A percentile compares a stretch with the other conserved stretches of the same genome.
Conservation (phyloP, 2,329 filamentous ascomycete genomes). For the Epichloe sylvatica region DNA sequence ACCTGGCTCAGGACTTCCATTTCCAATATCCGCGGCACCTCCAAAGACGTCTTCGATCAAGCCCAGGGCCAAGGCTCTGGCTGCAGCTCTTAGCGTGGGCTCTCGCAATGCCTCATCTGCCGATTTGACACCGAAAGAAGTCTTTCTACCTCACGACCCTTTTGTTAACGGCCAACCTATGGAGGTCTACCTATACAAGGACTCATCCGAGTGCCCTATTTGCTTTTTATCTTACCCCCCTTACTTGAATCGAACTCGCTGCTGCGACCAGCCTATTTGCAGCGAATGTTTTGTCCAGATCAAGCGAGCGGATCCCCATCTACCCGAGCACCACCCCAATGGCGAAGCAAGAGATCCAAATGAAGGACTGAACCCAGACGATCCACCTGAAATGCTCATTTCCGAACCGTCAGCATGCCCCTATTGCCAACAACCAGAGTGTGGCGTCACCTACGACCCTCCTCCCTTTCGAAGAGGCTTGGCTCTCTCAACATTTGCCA, state of each 20-base stretch:
- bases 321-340: constrained; percentile 61
- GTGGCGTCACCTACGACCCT: constrained; percentile 87
- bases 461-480: constrained; percentile 81
- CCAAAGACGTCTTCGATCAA: constrained; percentile 52
- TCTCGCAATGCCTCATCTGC: constrained; percentile 58
- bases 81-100: constrained; percentile 60
- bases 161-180: constrained; percentile 90
- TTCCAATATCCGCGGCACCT: constrained; percentile 28
- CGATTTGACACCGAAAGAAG: constrained; percentile 63
- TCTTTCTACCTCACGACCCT: constrained; percentile 66
- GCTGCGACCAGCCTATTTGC: constrained; percentile 91
- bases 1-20: constrained; percentile 40
- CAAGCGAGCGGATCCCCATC: constrained; percentile 81
- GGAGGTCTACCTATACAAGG: constrained; percentile 87
- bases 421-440: constrained; percentile 89
- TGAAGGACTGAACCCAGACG: constrained; percentile 29
- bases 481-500: constrained; percentile 43
- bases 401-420: constrained; percentile 88
- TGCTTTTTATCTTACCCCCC: constrained; percentile 97
- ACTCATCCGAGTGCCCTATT: constrained; percentile 81
- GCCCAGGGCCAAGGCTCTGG: constrained; percentile 76
- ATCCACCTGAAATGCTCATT: constrained; percentile 53
- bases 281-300: constrained; percentile 99
- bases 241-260: constrained; percentile 85
- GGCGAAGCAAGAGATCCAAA: constrained; percentile 23